Base-by-base conservation (phyloP, 2,329 filamentous ascomycete species). In the Penicillium frequentans region DNA sequence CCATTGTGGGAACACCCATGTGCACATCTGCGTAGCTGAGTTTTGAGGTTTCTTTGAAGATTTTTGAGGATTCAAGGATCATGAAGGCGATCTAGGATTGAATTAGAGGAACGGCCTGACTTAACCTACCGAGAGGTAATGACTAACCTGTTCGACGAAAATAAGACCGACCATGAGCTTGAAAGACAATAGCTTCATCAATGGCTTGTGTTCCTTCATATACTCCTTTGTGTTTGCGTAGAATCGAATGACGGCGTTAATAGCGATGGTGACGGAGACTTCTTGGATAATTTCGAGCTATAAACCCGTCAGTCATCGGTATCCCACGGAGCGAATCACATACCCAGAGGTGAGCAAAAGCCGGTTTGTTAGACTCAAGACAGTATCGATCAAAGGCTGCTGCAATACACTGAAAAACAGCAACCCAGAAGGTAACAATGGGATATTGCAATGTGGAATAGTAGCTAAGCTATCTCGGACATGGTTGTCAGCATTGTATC, bases 391-490 rank as follows among this genome's bases (percentile, higher is more conserved):
- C 64, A 0, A 54, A 54, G 0, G 69, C 68, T 49, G 74, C 61
- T 0, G 73, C 72, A 47, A 74, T 70, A 19, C 62, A 67, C 1
- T 68, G 68, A 2, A 54, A 64, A n/a, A 74, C 50, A 4, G 70
- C 65, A 5, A 68, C 49, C 8, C 63, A 39, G 5, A 68, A 53
- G 8, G 64, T 54, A n/a, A 70, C 55, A 11, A 70, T 27, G 0
- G 77, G 73, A 44, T 77, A 79, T 62, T 80, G 78, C 43, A 80
- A 75, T 37, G 79, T 67, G 11, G 62, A 33, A 27, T 50, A 52
- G n/a, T 44, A 43, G 37, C 42, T 52, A 21, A 49, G 26, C 52
- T 49, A 27, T 23, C 7, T 29, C 23, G 23, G 29, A 31, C 50
- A 35, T 33, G 27, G 19, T 27, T 19, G 10, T 48, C 27, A 21